Percentiles rank a stretch among this genome's conserved stretches.
These are phyloP conservation scores for Thermochaetoides thermophila DNA, from an alignment of 495 filamentous ascomycete species.

Conservation along the genomic window DNA sequence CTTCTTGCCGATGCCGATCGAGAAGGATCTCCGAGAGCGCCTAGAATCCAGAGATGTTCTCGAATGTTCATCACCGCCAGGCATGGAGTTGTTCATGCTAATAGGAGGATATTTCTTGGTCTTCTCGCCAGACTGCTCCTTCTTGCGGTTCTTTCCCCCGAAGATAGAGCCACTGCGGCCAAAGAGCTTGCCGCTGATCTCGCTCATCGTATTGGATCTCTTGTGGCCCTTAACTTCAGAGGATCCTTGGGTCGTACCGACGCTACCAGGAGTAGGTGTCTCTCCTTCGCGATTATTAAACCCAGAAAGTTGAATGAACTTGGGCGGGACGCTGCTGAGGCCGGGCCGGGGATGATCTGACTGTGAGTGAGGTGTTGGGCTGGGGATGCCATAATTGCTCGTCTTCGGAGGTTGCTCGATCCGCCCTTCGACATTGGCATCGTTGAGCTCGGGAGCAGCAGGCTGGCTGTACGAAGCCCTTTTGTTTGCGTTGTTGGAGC, in stretches of 20 bases:
- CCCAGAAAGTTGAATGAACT: conserved; percentile 36
- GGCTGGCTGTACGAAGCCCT: conserved; percentile 72
- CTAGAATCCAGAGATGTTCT: conserved; percentile 65
- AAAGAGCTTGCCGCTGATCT: conserved; percentile 64
- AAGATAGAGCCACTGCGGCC: conserved; percentile 68
- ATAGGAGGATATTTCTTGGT: conserved; percentile 57
- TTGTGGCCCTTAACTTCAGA: conserved; percentile 65
- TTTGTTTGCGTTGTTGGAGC: no score
- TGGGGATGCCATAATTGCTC: conserved; percentile 61
- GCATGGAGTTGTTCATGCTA: conserved; percentile 54
- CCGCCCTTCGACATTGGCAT: conserved; percentile 80
- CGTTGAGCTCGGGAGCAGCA: conserved; percentile 70
- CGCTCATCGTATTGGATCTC: conserved; percentile 77
- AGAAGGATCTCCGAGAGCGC: conserved; percentile 53
- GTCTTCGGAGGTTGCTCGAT: conserved; percentile 75
- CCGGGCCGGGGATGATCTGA: conserved; percentile 57
- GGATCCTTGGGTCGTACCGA: conserved; percentile 2
- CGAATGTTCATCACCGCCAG: conserved; percentile 35
- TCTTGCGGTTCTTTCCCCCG: conserved; percentile 38
- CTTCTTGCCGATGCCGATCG: conserved; percentile 61
- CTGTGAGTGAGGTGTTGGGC: no score
- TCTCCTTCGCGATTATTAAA: conserved; percentile 20
- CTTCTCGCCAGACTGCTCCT: conserved; percentile 29
- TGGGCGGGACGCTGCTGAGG: conserved; percentile 34
- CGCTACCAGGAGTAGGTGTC: neutral